Percentiles rank a stretch among this genome's conserved stretches.
Evolutionary conservation across 78 protist genomes (phyloP).

Genomic region (Speleostelium caveatum): DNA sequence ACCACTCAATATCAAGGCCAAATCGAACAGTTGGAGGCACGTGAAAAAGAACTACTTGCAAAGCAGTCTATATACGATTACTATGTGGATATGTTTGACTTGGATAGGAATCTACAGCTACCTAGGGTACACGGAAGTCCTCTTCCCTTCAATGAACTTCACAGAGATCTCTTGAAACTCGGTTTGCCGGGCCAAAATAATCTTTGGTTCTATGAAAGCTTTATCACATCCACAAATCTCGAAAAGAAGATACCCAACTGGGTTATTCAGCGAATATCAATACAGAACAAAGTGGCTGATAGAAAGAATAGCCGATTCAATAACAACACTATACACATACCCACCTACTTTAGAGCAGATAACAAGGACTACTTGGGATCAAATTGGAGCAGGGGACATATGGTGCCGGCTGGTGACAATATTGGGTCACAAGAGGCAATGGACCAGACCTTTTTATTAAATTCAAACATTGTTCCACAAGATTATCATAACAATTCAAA

Average conservation of each 20-base stretch:
- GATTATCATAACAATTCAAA: slow-evolving; percentile 32
- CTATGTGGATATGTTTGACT: too few relatives aligned
- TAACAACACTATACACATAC: slow-evolving; percentile 1
- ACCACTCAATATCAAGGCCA: too few relatives aligned
- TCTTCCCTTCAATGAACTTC: background rate
- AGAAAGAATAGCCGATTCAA: slow-evolving; percentile 28
- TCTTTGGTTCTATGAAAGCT: slow-evolving; percentile 57
- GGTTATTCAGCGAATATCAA: slow-evolving; percentile 37
- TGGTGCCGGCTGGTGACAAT: slow-evolving; percentile 61
- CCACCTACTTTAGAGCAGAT: background rate
- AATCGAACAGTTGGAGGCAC: too few relatives aligned
- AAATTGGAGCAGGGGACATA: slow-evolving; percentile 59
- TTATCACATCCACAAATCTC: background rate
- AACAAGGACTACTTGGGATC: slow-evolving; percentile 59
- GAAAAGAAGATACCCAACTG: slow-evolving; percentile 58
- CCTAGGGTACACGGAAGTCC: slow-evolving; percentile 60
- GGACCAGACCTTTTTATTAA: slow-evolving; percentile 57
- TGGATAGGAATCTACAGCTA: too few relatives aligned
- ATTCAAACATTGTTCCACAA: slow-evolving; percentile 67
- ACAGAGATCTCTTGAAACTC: background rate
- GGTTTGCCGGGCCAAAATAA: slow-evolving; percentile 32
- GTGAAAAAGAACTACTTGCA: too few relatives aligned
- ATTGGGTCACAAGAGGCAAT: slow-evolving; percentile 24
- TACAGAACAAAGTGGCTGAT: slow-evolving; percentile 2
- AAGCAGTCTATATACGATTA: too few relatives aligned